Evolutionary conservation across 2,329 filamentous ascomycete species (phyloP).

Genomic region (Cordyceps tenuipes): DNA sequence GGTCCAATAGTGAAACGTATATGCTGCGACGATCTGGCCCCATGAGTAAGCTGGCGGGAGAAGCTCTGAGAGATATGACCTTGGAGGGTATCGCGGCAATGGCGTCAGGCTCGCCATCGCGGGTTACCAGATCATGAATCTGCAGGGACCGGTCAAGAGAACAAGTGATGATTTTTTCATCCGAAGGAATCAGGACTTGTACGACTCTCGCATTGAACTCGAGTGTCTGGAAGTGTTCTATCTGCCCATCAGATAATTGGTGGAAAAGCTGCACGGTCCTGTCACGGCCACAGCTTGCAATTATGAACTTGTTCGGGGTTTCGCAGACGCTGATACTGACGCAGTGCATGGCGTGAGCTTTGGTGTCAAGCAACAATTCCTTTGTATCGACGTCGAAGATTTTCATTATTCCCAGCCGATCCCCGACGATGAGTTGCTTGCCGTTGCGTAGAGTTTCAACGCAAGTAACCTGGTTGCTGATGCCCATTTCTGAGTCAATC

Average conservation of each 20-base stretch:
- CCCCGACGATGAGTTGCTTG: constrained; percentile 68
- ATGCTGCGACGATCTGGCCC: constrained; percentile 51
- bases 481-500: constrained; percentile 41
- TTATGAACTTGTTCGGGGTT: constrained; percentile 50
- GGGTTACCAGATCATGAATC: constrained; percentile 67
- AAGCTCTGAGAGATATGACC: constrained; percentile 75
- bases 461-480: constrained; percentile 50
- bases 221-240: constrained; percentile 82
- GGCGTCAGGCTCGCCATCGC: constrained; percentile 53
- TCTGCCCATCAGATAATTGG: constrained; percentile 43
- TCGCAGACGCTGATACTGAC: constrained; percentile 71
- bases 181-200: constrained; percentile 63
- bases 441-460: constrained; percentile 53
- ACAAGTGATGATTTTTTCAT: constrained; percentile 71
- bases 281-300: constrained; percentile 81
- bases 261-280: constrained; percentile 89
- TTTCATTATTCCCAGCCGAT: constrained; percentile 75
- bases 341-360: constrained; percentile 80
- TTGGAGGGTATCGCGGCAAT: constrained; percentile 70
- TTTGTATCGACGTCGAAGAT: constrained; percentile 57
- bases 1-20: constrained; percentile 52
- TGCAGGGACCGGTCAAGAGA: constrained; percentile 84
- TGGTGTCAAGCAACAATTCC: constrained; percentile 59
- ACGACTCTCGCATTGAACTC: constrained; percentile 86
- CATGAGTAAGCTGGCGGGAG: constrained; percentile 75